Conservation (phyloP, 1,139 yeast genomes). For the Taiozyma sp. region DNA sequence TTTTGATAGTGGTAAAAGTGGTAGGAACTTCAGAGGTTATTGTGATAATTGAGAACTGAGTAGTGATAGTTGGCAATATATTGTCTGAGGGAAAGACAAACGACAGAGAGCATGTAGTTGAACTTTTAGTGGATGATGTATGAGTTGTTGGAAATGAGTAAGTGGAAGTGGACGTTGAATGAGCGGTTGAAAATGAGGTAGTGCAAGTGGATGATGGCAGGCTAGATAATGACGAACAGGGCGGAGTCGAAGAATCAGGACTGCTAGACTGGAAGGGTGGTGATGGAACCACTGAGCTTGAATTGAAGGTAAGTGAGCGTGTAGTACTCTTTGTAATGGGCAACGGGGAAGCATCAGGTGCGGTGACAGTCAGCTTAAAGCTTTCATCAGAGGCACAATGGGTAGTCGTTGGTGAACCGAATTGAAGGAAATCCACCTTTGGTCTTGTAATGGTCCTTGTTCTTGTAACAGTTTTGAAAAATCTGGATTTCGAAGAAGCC, state of each 20-base stretch:
- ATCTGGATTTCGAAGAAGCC: conserved; percentile 1
- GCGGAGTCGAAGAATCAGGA: neutral
- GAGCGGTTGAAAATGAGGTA: neutral
- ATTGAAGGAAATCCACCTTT: neutral
- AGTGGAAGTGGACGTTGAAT: neutral
- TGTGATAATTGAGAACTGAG: conserved; percentile 3
- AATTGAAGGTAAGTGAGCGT: neutral
- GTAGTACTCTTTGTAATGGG: neutral
- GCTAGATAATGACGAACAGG: neutral
- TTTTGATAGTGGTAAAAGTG: conserved; percentile 13
- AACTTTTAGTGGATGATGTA: neutral
- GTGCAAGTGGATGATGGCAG: neutral
- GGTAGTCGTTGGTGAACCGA: neutral
- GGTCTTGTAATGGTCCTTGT: conserved; percentile 5
- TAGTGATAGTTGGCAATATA: neutral
- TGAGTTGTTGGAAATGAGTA: neutral
- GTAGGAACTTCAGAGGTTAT: neutral
- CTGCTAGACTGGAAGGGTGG: neutral
- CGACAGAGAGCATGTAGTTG: neutral
- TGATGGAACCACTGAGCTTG: neutral
- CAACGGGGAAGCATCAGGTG: neutral
- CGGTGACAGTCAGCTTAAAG: neutral
- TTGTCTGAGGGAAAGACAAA: neutral
- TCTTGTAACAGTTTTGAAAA: conserved; percentile 6
- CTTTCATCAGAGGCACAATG: neutral